These are phyloP conservation scores for Spizellomyces punctatus DNA, from an alignment of 192 early-diverging fungal species.

Conservation along the genomic window DNA sequence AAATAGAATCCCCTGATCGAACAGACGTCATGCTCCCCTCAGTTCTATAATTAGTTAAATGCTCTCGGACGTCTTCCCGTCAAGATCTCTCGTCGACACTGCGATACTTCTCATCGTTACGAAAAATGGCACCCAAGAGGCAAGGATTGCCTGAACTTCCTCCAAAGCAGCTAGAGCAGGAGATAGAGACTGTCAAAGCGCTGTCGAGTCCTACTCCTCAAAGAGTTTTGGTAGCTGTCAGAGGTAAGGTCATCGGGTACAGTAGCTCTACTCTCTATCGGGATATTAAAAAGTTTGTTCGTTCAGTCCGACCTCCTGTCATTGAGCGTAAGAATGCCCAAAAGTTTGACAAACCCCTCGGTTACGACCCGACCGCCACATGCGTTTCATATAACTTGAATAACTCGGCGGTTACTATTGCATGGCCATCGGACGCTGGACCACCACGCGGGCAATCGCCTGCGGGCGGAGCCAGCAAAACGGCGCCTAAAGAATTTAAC, in stretches of 20 bases:
- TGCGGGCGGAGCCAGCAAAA: constrained; percentile 1
- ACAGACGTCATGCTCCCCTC: too few relatives aligned
- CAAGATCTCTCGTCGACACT: too few relatives aligned
- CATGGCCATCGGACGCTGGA: constrained; percentile 8
- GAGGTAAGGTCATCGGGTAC: constrained; percentile 4
- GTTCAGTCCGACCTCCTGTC: constrained; percentile 27
- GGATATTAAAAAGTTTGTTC: background rate
- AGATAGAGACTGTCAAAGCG: background rate
- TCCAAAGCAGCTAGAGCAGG: background rate
- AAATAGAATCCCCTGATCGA: too few relatives aligned
- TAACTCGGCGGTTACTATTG: constrained; percentile 21
- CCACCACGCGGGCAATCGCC: background rate
- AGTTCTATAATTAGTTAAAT: too few relatives aligned
- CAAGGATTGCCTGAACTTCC: too few relatives aligned
- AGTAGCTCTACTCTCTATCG: background rate
- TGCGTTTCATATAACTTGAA: constrained; percentile 18
- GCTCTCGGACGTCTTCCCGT: too few relatives aligned
- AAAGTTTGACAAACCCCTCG: constrained; percentile 15
- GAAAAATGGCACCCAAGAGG: too few relatives aligned
- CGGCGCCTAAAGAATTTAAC: constrained; percentile 34
- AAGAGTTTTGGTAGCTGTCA: constrained; percentile 28
- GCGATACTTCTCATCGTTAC: too few relatives aligned
- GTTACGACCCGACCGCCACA: constrained; percentile 23
- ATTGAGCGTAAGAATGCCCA: constrained; percentile 20
- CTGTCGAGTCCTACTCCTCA: constrained; percentile 21